A percentile compares a stretch with the other conserved stretches of the same genome.
These are phyloP conservation scores for Musa troglodytarum DNA, from an alignment of 176 grass and related monocot species.

Conservation along the genomic window DNA sequence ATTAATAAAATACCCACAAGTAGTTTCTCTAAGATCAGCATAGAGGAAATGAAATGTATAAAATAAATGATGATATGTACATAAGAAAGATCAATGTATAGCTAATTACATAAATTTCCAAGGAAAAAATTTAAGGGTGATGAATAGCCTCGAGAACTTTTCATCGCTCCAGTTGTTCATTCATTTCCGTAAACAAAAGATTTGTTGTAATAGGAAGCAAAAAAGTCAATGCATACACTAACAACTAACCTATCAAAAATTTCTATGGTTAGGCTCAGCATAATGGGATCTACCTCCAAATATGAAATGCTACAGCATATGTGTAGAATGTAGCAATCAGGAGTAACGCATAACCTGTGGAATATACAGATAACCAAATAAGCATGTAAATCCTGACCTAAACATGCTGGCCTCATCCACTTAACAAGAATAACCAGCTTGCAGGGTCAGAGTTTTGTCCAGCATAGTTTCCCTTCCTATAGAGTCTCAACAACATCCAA, in stretches of 20 bases:
- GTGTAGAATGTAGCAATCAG: neutral
- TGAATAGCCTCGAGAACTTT: neutral
- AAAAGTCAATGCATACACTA: neutral
- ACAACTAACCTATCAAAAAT: neutral
- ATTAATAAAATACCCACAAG: neutral
- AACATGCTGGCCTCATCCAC: neutral
- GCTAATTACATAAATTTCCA: neutral
- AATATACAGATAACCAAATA: neutral
- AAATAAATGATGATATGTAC: neutral
- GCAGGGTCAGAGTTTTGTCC: neutral
- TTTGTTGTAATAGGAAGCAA: neutral
- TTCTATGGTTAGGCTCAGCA: neutral
- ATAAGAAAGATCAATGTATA: neutral
- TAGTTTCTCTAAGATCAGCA: neutral
- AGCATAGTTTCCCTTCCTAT: neutral
- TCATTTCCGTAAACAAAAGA: neutral
- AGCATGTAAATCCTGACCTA: neutral
- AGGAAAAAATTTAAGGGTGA: neutral
- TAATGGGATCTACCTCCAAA: neutral
- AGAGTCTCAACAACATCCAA: neutral
- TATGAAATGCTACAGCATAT: neutral
- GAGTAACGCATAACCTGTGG: neutral
- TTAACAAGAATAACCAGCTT: neutral
- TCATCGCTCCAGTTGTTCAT: neutral
- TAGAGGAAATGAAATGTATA: neutral